Base-by-base conservation (phyloP, 169 alveolate species). In the Miamiensis avidus region DNA sequence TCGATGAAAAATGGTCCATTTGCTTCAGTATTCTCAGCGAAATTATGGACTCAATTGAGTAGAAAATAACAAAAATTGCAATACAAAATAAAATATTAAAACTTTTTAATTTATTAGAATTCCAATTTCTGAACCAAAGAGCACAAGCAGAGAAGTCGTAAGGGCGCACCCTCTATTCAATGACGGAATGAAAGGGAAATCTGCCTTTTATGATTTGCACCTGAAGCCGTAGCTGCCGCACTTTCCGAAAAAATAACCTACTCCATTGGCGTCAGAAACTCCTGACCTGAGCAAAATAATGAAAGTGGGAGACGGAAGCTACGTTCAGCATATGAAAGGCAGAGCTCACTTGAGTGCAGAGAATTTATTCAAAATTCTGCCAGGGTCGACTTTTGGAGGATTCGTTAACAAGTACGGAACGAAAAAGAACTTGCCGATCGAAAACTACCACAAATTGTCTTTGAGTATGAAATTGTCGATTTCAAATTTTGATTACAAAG, bases 51-150 rank as follows among this genome's bases (percentile, higher is more conserved):
- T 11, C 4, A 49, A 20, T 49, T 49, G 69, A 20, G 69, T 49
- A 79, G 76, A 79, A 0, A 49, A 79, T 65, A 79, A 49, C n/a
- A 34, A 64, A 79, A 79, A 64, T 79, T 49, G 29, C 64, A 79
- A 15, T 49, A 49, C 29, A 49, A 25, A 0, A 25, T 79, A 49
- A 29, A 49, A 34, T 34, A 65, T 79, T 49, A 69, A 69, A 77
- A 28, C 34, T 49, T 49, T 49, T 11, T 49, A 77, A 34, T 74
- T 78, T n/a, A 82, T 91, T 34, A 87, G 91, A 26, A 33, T 89
- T 65, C 92, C 89, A 65, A 31, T 89, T 69, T 72, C 90, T 0
- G 96, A 93, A 79, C 94, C 96, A 6, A 82, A 90, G 29, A 90
- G 91, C 25, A 78, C 84, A 15, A 82, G 74, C 32, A 84, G 88